phyloP scores from a whole-genome alignment of 108 stramenopile genomes.

The Ochromonas danica region DNA sequence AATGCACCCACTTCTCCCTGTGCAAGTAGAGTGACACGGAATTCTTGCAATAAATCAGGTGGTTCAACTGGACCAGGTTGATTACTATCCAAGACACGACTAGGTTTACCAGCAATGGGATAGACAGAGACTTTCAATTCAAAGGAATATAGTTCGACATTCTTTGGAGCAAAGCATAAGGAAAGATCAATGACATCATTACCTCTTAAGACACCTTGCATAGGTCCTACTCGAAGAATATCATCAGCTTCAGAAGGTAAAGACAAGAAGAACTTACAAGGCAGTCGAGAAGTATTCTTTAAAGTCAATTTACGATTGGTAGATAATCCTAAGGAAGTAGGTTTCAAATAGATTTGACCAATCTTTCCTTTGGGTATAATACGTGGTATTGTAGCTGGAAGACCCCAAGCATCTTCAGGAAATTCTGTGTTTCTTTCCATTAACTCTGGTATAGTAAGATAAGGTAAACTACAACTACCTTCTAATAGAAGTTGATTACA shows the following conservation, averaged over 20 bases:
- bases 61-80: conserved; percentile 37
- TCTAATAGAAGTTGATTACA: background rate
- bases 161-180: conserved; percentile 37
- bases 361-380: background rate
- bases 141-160: background rate
- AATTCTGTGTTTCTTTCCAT: conserved; percentile 36
- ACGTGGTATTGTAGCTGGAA: background rate
- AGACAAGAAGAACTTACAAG: conserved; percentile 15
- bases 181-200: conserved; percentile 35
- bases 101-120: conserved; percentile 35
- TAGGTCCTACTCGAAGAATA: conserved; percentile 10
- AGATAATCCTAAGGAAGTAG: conserved; percentile 43
- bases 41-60: conserved; percentile 18
- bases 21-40: conserved; percentile 18
- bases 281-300: conserved; percentile 39
- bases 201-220: conserved; percentile 25
- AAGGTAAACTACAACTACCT: conserved; percentile 25
- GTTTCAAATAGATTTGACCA: conserved; percentile 44
- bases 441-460: conserved; percentile 33
- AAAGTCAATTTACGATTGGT: conserved; percentile 2
- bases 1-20: conserved; percentile 40
- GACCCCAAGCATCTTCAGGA: conserved; percentile 5
- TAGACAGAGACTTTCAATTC: conserved; percentile 36
- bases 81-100: conserved; percentile 18
- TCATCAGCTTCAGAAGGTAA: background rate